Base-by-base conservation (phyloP, 768 basidiomycete genomes). In the Punctularia strigosozonata region DNA sequence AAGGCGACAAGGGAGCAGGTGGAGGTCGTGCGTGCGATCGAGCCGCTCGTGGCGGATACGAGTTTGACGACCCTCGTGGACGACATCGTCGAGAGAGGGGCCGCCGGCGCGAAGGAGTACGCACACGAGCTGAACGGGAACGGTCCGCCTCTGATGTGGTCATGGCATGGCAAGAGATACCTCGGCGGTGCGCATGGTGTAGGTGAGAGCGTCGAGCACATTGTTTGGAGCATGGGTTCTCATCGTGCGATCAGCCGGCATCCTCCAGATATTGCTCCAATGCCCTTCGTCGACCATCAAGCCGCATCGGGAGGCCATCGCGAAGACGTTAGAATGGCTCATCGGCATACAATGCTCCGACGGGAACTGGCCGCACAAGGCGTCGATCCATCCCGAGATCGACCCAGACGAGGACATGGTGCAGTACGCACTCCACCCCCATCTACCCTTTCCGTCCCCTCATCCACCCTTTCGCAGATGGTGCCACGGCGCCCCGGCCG, bases 171-270 rank as follows among this genome's bases (percentile, higher is more conserved):
- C n/a, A 73, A 65, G 44, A 56, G 66, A 18, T 76, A 76, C 47
- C 53, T 76, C 1, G 74, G 75, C 25, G 73, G 58, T 13, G 73
- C 73, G 3, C 75, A 77, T 56, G 75, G 75, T n/a, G 60, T 75
- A 38, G 69, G 75, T 71, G 41, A 33, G 71, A 57, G 20, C 23
- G n/a, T 25, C 15, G 15, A 25, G 7, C 8, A 19, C 10, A 19
- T 34, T 10, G 8, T 34, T 19, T 34, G 8, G 10, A 13, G 10
- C 10, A 19, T 10, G 10, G 26, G 26, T 28, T 28, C 26, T 8
- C 8, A 8, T 28, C 10, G 10, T 8, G 10, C 10, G 26, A 28
- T 8, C 40, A 75, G 75, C 63, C 33, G 74, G 75, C 0, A 75
- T 77, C 26, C 50, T 76, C 13, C 68, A 72, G 25, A 58, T 73